Evolutionary conservation across 2,329 filamentous ascomycete species (phyloP).

Genomic region (Cercospora zeae-maydis): DNA sequence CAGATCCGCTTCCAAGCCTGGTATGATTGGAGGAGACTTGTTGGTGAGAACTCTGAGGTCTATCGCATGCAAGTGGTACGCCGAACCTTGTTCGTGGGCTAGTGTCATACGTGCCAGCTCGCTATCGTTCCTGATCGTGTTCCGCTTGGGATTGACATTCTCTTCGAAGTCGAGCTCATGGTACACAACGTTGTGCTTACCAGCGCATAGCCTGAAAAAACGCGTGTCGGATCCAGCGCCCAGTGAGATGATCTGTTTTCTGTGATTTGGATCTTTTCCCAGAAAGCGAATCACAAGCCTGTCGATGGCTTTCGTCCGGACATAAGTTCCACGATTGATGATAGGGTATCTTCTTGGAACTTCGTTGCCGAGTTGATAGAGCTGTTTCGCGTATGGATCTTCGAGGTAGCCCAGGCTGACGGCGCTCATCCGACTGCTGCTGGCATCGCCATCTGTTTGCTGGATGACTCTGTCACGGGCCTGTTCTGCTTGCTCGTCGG

Average conservation of each 20-base stretch:
- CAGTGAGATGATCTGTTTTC: slow-evolving; percentile 77
- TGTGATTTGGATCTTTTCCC: slow-evolving; percentile 16
- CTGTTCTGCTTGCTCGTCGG: slow-evolving; percentile 33
- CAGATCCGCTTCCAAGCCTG: slow-evolving; percentile 51
- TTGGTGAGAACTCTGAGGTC: slow-evolving; percentile 63
- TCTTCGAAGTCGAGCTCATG: slow-evolving; percentile 88
- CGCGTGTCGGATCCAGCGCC: slow-evolving; percentile 93
- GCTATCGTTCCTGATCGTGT: slow-evolving; percentile 25
- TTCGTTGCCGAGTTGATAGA: slow-evolving; percentile 53
- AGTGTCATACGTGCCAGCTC: slow-evolving; percentile 23
- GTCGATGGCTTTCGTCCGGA: slow-evolving; percentile 81
- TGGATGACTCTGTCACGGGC: slow-evolving; percentile 73
- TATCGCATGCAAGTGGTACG: slow-evolving; percentile 55
- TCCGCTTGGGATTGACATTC: slow-evolving; percentile 47
- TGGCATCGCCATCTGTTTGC: slow-evolving; percentile 87
- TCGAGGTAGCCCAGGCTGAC: slow-evolving; percentile 80
- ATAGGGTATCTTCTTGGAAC: slow-evolving; percentile 71
- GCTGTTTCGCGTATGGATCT: slow-evolving; percentile 71
- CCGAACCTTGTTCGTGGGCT: slow-evolving; percentile 32
- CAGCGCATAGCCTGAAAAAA: slow-evolving; percentile 65
- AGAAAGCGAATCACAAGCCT: slow-evolving; percentile 71
- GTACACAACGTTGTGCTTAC: slow-evolving; percentile 59
- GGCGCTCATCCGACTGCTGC: slow-evolving; percentile 81
- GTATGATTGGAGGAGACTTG: slow-evolving; percentile 33
- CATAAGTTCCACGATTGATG: slow-evolving; percentile 96